Evolutionary conservation across 2,329 filamentous ascomycete genomes (phyloP).

Genomic region (Corynespora cassiicola): DNA sequence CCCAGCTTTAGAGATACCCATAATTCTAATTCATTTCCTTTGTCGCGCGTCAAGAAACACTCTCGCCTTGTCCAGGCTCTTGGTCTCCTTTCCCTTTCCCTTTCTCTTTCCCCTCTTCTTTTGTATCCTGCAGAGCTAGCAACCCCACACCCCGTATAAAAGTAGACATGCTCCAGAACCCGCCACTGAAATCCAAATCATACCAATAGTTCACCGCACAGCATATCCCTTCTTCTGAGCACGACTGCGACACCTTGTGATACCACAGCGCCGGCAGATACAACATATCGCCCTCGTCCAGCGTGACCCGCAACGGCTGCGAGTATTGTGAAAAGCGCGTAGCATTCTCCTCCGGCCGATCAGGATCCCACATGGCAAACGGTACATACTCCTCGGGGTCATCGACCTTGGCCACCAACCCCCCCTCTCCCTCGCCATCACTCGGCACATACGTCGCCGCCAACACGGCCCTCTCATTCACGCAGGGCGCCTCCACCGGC

Average conservation of each 20-base stretch:
- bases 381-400: constrained; percentile 60
- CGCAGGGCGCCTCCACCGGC: constrained; percentile 72
- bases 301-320: constrained; percentile 68
- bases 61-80: constrained; percentile 1
- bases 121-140: constrained; percentile 16
- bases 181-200: constrained; percentile 77
- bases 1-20: constrained; percentile 41
- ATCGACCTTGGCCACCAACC: constrained; percentile 40
- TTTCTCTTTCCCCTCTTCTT: neutral
- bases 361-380: constrained; percentile 78
- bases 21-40: constrained; percentile 8
- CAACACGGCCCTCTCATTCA: constrained; percentile 67
- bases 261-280: constrained; percentile 84
- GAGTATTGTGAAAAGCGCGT: constrained; percentile 68
- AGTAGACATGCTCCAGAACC: constrained; percentile 67
- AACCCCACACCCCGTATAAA: constrained; percentile 54
- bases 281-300: constrained; percentile 78
- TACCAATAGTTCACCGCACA: constrained; percentile 88
- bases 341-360: constrained; percentile 52
- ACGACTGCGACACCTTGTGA: constrained; percentile 80
- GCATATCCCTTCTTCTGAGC: constrained; percentile 72
- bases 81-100: neutral
- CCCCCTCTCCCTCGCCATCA: neutral
- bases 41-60: too few relatives aligned
- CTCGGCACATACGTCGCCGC: constrained; percentile 63